Conservation (phyloP, 148 eudicot species). For the Nepenthes mirabilis region DNA sequence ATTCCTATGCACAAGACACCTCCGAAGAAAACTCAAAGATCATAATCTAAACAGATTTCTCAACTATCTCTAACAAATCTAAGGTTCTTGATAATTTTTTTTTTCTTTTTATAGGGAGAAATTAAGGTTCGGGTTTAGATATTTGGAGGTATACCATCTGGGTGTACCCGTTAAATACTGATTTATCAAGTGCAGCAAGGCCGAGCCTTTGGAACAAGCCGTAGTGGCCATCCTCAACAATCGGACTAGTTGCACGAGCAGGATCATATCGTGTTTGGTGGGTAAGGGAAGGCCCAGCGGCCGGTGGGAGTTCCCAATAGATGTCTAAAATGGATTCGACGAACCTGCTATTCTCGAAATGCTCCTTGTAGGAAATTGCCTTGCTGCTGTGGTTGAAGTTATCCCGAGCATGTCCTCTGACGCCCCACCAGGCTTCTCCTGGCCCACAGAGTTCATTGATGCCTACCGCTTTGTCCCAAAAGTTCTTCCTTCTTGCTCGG, state of each 20-base stretch:
- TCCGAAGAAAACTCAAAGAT: too few relatives aligned
- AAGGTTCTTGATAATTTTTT: too few relatives aligned
- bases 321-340: conserved; percentile 81
- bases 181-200: conserved; percentile 41
- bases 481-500: conserved; percentile 55
- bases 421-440: conserved; percentile 97
- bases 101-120: not conserved
- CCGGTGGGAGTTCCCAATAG: conserved; percentile 97
- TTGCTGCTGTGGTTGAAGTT: conserved; percentile 89
- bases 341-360: conserved; percentile 80
- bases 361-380: conserved; percentile 50
- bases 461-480: conserved; percentile 92
- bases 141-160: conserved; percentile 93
- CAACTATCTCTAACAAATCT: too few relatives aligned
- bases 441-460: conserved; percentile 78
- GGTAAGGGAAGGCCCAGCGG: conserved; percentile 90
- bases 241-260: conserved; percentile 61
- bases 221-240: conserved; percentile 89
- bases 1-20: too few relatives aligned
- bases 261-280: conserved; percentile 97
- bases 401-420: conserved; percentile 79
- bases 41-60: too few relatives aligned
- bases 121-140: conserved; percentile 23
- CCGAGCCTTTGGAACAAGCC: conserved; percentile 72
- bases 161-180: conserved; percentile 90